Evolutionary conservation across 768 basidiomycete genomes (phyloP), one percentile per base, ranked within the genome.

Genomic region (Xerocomellus amylosporus): DNA sequence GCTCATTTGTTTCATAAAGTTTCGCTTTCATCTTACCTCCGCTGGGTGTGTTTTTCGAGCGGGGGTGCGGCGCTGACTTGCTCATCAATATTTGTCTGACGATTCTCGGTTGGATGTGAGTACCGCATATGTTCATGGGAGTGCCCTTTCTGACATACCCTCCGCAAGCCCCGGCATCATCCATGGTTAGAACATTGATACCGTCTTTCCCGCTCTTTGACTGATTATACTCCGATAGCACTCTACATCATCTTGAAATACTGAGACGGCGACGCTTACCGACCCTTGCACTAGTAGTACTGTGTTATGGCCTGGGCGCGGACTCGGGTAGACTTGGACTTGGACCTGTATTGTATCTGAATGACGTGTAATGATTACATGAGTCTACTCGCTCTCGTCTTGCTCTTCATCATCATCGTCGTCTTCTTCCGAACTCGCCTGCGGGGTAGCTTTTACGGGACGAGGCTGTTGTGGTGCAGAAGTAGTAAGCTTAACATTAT

Each of bases 1-100:
- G 24, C 58, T 70, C 56, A 70, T 30, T 26, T 1, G 14, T 45
- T 46, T 53, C 33, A 17, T 51, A 43, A 45, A 87, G 83, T 55
- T 63, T 84, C 51, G 89, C 89, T 55, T 77, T 92, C 72, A 61
- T 91, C 67, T 63, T 92, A 14, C 90, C 92, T 10, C 93, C 93
- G 54, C 67, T 96, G 3, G 92, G 87, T 52, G 93, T 96, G 24
- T 93, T 93, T 75, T 73, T 95, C 24, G 92, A 95, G 75, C 80
- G 90, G 49, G 93, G 93, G 24, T 94, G 91, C 67, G 74, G 76
- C 34, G 83, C 80, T 20, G 91, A 94, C 69, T 71, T 95, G 70
- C 53, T 76, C 50, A 90, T 93, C 74, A 93, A 93, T 75, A 85
- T 93, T 59, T 75, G 87, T 20, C 71, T 93, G 60, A 89, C 88